Evolutionary conservation across 73 alveolate species (phyloP).

Genomic region (Effrenium voratum): DNA sequence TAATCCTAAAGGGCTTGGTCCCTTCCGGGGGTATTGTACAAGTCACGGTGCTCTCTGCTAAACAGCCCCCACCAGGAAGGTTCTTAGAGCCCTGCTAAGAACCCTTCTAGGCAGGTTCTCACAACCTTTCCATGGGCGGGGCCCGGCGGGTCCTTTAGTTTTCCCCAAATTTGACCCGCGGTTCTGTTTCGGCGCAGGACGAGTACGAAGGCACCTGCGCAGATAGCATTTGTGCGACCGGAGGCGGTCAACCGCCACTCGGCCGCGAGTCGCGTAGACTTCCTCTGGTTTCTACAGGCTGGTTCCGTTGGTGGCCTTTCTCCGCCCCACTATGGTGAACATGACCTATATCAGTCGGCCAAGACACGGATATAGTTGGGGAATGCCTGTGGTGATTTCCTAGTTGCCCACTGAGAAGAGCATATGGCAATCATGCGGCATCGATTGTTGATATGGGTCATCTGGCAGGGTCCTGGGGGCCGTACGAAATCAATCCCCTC

Average conservation of each 20-base stretch:
- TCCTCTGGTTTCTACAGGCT: too few relatives aligned
- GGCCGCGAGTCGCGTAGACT: background rate
- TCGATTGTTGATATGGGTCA: too few relatives aligned
- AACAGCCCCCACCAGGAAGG: too few relatives aligned
- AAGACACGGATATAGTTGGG: background rate
- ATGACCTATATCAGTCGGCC: background rate
- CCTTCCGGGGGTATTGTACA: too few relatives aligned
- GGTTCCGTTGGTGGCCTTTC: too few relatives aligned
- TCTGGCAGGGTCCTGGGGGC: too few relatives aligned
- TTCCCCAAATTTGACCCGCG: background rate
- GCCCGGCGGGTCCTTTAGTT: background rate
- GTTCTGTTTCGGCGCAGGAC: background rate
- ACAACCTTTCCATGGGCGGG: background rate
- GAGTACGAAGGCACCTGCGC: constrained; percentile 73
- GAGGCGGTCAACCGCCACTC: constrained; percentile 10
- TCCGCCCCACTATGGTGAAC: background rate
- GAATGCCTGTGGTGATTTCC: background rate
- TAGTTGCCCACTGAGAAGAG: background rate
- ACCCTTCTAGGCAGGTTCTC: background rate
- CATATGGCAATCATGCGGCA: too few relatives aligned
- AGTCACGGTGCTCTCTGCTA: too few relatives aligned
- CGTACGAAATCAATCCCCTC: too few relatives aligned
- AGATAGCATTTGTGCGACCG: constrained; percentile 7
- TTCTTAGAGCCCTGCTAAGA: too few relatives aligned
- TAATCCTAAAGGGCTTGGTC: too few relatives aligned